A percentile compares a stretch with the other conserved stretches of the same genome.
These are phyloP conservation scores for Medicago arabica DNA, from an alignment of 306 rosid species.

Conservation along the genomic window DNA sequence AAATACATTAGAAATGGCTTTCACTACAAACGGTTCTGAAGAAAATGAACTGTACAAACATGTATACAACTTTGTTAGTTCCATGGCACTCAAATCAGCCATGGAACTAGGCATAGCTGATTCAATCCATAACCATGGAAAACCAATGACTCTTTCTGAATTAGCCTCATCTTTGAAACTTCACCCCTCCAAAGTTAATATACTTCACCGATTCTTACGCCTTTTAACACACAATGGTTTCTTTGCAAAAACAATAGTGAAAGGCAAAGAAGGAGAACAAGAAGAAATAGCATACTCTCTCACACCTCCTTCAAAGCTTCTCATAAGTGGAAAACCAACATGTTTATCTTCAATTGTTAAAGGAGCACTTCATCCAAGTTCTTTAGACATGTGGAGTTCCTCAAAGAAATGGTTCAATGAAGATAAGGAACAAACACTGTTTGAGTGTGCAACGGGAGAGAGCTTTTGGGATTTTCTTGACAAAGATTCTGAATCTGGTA, in stretches of 20 bases:
- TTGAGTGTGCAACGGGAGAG: slow-evolving; percentile 50
- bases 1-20: slow-evolving; percentile 27
- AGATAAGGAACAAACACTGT: slow-evolving; percentile 26
- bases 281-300: slow-evolving; percentile 48
- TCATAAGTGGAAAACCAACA: slow-evolving; percentile 38
- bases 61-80: slow-evolving; percentile 42
- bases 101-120: slow-evolving; percentile 59
- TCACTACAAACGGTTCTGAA: not conserved
- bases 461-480: slow-evolving; percentile 45
- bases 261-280: slow-evolving; percentile 20
- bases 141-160: slow-evolving; percentile 51
- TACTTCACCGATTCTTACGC: slow-evolving; percentile 48
- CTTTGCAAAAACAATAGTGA: slow-evolving; percentile 37
- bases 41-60: slow-evolving; percentile 52
- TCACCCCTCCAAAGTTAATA: slow-evolving; percentile 33
- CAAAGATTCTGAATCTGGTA: slow-evolving; percentile 24
- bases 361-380: slow-evolving; percentile 30
- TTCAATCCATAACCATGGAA: slow-evolving; percentile 51
- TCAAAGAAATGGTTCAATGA: slow-evolving; percentile 48
- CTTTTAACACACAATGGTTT: slow-evolving; percentile 51
- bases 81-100: slow-evolving; percentile 59
- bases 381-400: slow-evolving; percentile 38
- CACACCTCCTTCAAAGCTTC: slow-evolving; percentile 57
- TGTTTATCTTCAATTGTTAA: slow-evolving; percentile 17
- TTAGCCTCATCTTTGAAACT: slow-evolving; percentile 51